phyloP scores from a whole-genome alignment of 2,329 filamentous ascomycete species.

The Gremmenia infestans region DNA sequence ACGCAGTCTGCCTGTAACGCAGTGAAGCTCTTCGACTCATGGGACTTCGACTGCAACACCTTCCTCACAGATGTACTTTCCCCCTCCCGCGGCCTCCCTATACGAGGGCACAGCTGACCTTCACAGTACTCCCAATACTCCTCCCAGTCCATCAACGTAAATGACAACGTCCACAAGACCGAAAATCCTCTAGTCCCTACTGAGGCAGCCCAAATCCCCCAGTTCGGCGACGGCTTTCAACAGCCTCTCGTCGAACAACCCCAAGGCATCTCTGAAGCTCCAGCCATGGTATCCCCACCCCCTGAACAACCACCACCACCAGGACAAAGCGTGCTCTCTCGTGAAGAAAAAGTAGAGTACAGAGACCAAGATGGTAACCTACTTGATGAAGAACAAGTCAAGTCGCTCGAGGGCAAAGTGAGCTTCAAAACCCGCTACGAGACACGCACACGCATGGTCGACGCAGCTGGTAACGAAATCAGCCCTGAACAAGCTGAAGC shows the following conservation, averaged over 20 bases:
- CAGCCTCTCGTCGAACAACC: constrained; percentile 26
- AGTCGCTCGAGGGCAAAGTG: constrained; percentile 82
- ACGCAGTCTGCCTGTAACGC: constrained; percentile 81
- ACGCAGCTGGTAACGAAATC: constrained; percentile 74
- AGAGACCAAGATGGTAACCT: constrained; percentile 91
- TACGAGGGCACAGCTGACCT: constrained; percentile 17
- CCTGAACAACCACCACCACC: constrained; percentile 9
- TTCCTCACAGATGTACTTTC: constrained; percentile 81
- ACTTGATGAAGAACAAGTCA: constrained; percentile 77
- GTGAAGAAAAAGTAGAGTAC: constrained; percentile 86
- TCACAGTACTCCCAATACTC: constrained; percentile 34
- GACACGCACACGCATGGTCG: constrained; percentile 82
- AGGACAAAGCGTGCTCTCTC: constrained; percentile 30
- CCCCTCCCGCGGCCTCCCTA: constrained; percentile 23
- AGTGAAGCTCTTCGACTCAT: constrained; percentile 80
- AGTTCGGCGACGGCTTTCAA: constrained; percentile 18
- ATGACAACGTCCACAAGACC: constrained; percentile 27
- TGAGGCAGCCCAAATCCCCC: constrained; percentile 19
- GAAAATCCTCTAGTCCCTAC: constrained; percentile 26
- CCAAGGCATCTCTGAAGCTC: constrained; percentile 28
- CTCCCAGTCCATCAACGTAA: constrained; percentile 20
- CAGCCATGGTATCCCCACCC: constrained; percentile 19
- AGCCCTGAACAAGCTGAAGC: constrained; percentile 15
- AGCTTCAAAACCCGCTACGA: constrained; percentile 95
- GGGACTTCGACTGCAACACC: constrained; percentile 98